Percentiles rank a stretch among this genome's conserved stretches.
Conservation (phyloP, 768 basidiomycete species). For the Podaxis pistillaris region DNA sequence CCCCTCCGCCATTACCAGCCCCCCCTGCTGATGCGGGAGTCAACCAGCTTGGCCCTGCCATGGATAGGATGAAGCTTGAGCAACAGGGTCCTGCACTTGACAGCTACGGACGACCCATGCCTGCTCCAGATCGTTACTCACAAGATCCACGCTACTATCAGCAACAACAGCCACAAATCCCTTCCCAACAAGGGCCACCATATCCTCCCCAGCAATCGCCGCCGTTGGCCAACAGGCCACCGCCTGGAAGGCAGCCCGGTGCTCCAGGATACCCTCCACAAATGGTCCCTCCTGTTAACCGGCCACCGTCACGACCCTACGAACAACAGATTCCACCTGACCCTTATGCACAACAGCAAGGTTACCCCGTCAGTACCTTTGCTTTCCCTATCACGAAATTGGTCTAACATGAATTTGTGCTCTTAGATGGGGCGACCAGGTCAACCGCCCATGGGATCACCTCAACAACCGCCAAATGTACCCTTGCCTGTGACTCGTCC, state of each 20-base stretch:
- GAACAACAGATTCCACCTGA: slow-evolving; percentile 24
- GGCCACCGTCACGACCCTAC: slow-evolving; percentile 25
- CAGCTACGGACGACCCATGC: slow-evolving; percentile 35
- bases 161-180: slow-evolving; percentile 22
- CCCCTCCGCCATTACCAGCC: slow-evolving; percentile 1
- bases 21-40: background rate
- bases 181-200: slow-evolving; percentile 27
- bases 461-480: slow-evolving; percentile 18
- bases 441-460: slow-evolving; percentile 24
- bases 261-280: slow-evolving; percentile 42
- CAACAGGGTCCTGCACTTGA: slow-evolving; percentile 33
- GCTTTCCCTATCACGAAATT: background rate
- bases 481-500: slow-evolving; percentile 15
- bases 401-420: background rate
- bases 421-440: slow-evolving; percentile 7
- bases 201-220: slow-evolving; percentile 25
- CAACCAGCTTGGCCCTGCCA: slow-evolving; percentile 18
- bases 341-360: slow-evolving; percentile 25
- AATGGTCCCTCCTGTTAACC: slow-evolving; percentile 29
- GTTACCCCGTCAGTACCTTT: slow-evolving; percentile 19
- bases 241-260: slow-evolving; percentile 41
- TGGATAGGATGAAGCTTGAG: slow-evolving; percentile 46
- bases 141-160: slow-evolving; percentile 41
- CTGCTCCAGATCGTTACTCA: slow-evolving; percentile 37
- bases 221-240: slow-evolving; percentile 34